Evolutionary conservation across 2,329 filamentous ascomycete species (phyloP).

Genomic region (Alternaria hordeiaustralica): DNA sequence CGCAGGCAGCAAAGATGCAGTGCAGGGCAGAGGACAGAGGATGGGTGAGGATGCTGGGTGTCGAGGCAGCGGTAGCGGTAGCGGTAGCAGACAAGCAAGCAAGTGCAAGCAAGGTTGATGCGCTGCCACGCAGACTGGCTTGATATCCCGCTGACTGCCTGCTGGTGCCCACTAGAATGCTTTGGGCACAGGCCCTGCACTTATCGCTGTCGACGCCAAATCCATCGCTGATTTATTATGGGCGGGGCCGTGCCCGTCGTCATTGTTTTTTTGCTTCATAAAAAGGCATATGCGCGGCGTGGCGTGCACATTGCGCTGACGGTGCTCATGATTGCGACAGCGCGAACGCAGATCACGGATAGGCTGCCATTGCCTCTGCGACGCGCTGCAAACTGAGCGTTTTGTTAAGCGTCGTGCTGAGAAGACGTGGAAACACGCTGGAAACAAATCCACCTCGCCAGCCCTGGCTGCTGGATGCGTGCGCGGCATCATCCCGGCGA

Average conservation of each 20-base stretch:
- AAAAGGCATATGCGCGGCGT: slow-evolving; percentile 12
- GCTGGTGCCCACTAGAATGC: slow-evolving; percentile 22
- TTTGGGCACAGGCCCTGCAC: slow-evolving; percentile 24
- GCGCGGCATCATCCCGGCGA: slow-evolving; percentile 17
- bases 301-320: slow-evolving; percentile 3
- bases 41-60: slow-evolving; percentile 1
- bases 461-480: slow-evolving; percentile 7
- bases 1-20: slow-evolving; percentile 21
- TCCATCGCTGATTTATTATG: slow-evolving; percentile 25
- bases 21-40: neutral
- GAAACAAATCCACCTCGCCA: neutral
- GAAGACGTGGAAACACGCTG: neutral
- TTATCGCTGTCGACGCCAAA: slow-evolving; percentile 27
- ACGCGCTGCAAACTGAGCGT: neutral
- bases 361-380: neutral
- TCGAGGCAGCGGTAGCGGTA: neutral
- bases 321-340: neutral
- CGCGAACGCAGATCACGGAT: neutral
- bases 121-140: slow-evolving; percentile 18
- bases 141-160: slow-evolving; percentile 20
- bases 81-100: slow-evolving; percentile 2
- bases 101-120: slow-evolving; percentile 6
- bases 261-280: slow-evolving; percentile 27
- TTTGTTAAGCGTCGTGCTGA: neutral
- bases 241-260: slow-evolving; percentile 31